Percentiles rank a stretch among this genome's conserved stretches.
These are phyloP conservation scores for Pythium folliculosum DNA, from an alignment of 352 stramenopile genomes.

Conservation along the genomic window DNA sequence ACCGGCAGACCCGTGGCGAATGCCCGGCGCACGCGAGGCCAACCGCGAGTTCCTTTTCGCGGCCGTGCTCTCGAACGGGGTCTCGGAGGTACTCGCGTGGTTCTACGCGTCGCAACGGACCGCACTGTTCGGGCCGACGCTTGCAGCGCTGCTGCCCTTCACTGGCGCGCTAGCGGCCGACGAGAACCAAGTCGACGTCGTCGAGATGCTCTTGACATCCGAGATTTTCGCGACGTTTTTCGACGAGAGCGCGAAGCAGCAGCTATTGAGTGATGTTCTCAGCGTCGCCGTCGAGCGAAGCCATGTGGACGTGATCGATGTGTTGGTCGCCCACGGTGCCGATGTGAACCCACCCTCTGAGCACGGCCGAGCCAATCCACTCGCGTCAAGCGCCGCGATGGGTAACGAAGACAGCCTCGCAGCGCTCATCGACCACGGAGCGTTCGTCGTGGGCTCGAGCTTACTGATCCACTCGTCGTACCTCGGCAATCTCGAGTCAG, in stretches of 20 bases:
- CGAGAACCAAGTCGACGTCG: slow-evolving; percentile 10
- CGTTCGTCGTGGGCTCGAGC: slow-evolving; percentile 4
- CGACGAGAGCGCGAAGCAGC: not conserved
- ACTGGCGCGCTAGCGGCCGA: slow-evolving; percentile 11
- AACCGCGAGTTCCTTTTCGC: slow-evolving; percentile 14
- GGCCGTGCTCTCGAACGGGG: not conserved
- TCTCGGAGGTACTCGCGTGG: slow-evolving; percentile 15
- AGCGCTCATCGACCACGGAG: slow-evolving; percentile 1
- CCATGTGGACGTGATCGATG: slow-evolving; percentile 1
- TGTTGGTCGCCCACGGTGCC: slow-evolving; percentile 21
- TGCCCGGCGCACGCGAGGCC: not conserved
- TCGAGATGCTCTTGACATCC: slow-evolving; percentile 18
- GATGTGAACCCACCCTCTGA: slow-evolving; percentile 1
- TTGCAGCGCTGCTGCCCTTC: slow-evolving; percentile 19
- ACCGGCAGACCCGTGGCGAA: slow-evolving; percentile 2
- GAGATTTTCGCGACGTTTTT: slow-evolving; percentile 9
- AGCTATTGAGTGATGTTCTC: slow-evolving; percentile 9
- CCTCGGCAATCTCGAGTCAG: slow-evolving; percentile 14
- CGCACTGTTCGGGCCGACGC: not conserved
- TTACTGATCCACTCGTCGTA: slow-evolving; percentile 10
- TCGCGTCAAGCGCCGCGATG: slow-evolving; percentile 9
- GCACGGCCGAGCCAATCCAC: not conserved
- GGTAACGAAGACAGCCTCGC: slow-evolving; percentile 5
- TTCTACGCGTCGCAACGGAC: slow-evolving; percentile 7
- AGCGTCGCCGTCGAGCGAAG: slow-evolving; percentile 13